Percentiles rank a stretch among this genome's conserved stretches.
phyloP scores from a whole-genome alignment of 495 filamentous ascomycete genomes.

The Penicillium cataractarum region DNA sequence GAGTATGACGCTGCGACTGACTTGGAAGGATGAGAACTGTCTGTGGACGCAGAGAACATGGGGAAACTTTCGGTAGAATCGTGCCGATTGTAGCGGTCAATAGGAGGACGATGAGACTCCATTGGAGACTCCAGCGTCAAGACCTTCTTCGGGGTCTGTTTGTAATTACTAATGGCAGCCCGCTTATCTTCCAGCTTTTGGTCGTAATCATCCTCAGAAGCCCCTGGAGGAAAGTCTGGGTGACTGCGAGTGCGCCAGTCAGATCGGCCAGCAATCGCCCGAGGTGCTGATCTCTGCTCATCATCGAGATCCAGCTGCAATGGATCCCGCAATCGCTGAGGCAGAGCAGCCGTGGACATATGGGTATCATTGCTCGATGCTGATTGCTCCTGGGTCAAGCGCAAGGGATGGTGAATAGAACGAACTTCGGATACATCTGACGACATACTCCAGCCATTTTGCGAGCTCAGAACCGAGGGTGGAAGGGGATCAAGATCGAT shows the following conservation, averaged over 20 bases:
- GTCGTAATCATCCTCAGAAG: conserved; percentile 48
- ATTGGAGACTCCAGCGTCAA: conserved; percentile 46
- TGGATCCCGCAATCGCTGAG: conserved; percentile 29
- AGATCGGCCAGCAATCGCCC: conserved; percentile 46
- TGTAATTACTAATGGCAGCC: conserved; percentile 52
- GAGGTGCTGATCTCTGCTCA: conserved; percentile 49
- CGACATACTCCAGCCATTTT: conserved; percentile 45
- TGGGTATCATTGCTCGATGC: conserved; percentile 32
- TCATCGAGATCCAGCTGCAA: conserved; percentile 27
- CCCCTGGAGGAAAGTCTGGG: conserved; percentile 30
- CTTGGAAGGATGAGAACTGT: conserved; percentile 55
- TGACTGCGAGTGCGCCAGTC: conserved; percentile 44
- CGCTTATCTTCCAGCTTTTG: conserved; percentile 46
- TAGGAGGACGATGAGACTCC: conserved; percentile 37
- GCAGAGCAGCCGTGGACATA: conserved; percentile 20
- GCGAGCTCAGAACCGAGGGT: conserved; percentile 48
- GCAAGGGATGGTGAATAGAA: conserved; percentile 16
- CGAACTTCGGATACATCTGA: conserved; percentile 34
- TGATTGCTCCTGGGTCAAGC: conserved; percentile 32
- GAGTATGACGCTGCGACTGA: conserved; percentile 49
- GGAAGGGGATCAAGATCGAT: conserved; percentile 48
- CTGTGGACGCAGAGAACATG: conserved; percentile 79
- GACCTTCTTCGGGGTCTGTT: conserved; percentile 46
- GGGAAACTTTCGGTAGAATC: conserved; percentile 82
- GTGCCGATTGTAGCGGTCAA: conserved; percentile 57